Evolutionary conservation across 202 grass and related monocot species (phyloP).

Genomic region (Carex arenaria): DNA sequence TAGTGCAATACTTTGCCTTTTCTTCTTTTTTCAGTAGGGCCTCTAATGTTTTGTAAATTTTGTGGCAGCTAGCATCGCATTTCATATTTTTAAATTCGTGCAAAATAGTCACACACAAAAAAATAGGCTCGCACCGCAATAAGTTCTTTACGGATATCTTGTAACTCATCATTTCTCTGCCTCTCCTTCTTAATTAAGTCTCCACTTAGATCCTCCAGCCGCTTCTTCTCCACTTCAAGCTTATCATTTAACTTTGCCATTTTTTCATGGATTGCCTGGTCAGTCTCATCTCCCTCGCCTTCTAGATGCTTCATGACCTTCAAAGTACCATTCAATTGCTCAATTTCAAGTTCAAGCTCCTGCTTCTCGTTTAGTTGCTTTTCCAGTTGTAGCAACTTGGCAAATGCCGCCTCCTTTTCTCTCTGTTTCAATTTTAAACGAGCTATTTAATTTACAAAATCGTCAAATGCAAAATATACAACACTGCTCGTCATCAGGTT

Average conservation of each 20-base stretch:
- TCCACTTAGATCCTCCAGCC: slow-evolving; percentile 54
- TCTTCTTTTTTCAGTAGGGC: neutral
- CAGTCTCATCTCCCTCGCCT: slow-evolving; percentile 76
- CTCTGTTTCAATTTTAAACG: slow-evolving; percentile 40
- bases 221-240: slow-evolving; percentile 56
- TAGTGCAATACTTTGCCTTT: neutral
- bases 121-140: slow-evolving; percentile 40
- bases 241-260: slow-evolving; percentile 69
- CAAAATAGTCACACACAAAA: neutral
- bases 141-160: slow-evolving; percentile 68
- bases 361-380: slow-evolving; percentile 79
- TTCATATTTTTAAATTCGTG: slow-evolving; percentile 1
- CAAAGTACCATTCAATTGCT: slow-evolving; percentile 67
- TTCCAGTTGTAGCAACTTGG: slow-evolving; percentile 76
- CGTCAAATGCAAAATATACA: slow-evolving; percentile 9
- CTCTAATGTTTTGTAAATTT: neutral
- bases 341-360: slow-evolving; percentile 81
- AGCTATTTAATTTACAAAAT: slow-evolving; percentile 27
- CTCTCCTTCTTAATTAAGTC: slow-evolving; percentile 73
- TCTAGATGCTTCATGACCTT: slow-evolving; percentile 92
- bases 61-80: neutral
- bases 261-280: slow-evolving; percentile 67
- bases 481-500: neutral
- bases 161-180: slow-evolving; percentile 81
- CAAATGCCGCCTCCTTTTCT: slow-evolving; percentile 83